phyloP scores from a whole-genome alignment of 768 basidiomycete species.

The Porphyrellus cyaneotinctus region DNA sequence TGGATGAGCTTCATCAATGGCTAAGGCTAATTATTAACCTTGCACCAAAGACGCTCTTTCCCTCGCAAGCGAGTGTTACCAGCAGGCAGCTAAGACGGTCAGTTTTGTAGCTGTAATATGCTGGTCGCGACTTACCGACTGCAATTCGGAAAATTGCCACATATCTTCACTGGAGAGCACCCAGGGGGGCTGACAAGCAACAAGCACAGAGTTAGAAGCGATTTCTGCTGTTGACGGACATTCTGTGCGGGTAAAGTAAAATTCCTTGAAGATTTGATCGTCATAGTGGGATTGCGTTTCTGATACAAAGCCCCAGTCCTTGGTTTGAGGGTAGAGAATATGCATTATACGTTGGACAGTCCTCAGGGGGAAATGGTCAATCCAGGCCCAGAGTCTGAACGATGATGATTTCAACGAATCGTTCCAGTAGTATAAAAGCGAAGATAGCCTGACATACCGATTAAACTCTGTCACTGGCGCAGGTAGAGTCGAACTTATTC shows the following conservation, averaged over 20 bases:
- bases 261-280: conserved; percentile 41
- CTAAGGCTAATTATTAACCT: conserved; percentile 34
- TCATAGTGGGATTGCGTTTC: conserved; percentile 34
- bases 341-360: conserved; percentile 39
- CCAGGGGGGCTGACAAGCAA: conserved; percentile 63
- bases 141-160: conserved; percentile 46
- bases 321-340: conserved; percentile 40
- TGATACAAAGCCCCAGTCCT: conserved; percentile 41
- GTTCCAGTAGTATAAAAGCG: not conserved
- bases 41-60: conserved; percentile 57
- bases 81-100: conserved; percentile 23
- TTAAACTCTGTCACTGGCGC: conserved; percentile 31
- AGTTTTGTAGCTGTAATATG: not conserved
- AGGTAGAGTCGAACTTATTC: conserved; percentile 21
- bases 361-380: conserved; percentile 33
- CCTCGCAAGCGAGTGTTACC: conserved; percentile 41
- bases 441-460: conserved; percentile 18
- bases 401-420: not conserved
- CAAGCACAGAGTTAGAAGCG: conserved; percentile 37
- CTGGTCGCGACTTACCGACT: conserved; percentile 19
- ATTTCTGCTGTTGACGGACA: conserved; percentile 23
- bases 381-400: conserved; percentile 30
- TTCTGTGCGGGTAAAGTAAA: conserved; percentile 38
- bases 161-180: conserved; percentile 52
- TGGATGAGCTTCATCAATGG: conserved; percentile 6